Conservation (phyloP, 805 yeast genomes). For the Ogataea ganodermae region DNA sequence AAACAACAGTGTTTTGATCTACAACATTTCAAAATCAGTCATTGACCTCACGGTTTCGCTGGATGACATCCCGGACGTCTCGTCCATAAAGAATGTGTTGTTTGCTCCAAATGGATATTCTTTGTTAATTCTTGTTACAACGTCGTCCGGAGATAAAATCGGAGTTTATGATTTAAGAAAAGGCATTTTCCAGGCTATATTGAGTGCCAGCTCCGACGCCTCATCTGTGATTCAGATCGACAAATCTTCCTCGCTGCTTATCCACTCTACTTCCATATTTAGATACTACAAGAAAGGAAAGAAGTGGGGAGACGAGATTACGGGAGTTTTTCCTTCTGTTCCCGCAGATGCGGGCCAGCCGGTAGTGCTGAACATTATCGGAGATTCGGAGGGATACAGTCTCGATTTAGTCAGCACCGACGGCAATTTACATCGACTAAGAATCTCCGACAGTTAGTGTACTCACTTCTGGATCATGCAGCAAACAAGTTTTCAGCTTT, state of each 20-base stretch:
- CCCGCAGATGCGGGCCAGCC: not conserved
- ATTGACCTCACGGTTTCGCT: constrained; percentile 37
- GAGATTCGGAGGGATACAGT: constrained; percentile 6
- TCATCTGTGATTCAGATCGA: constrained; percentile 17
- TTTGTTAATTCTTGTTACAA: constrained; percentile 33
- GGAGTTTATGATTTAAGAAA: constrained; percentile 31
- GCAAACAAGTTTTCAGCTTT: not conserved
- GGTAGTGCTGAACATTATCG: not conserved
- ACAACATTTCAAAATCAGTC: constrained; percentile 41
- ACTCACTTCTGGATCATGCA: not conserved
- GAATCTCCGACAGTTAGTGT: not conserved
- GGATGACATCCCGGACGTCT: constrained; percentile 6
- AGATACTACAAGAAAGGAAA: constrained; percentile 27
- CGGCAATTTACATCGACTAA: not conserved
- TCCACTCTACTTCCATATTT: constrained; percentile 16
- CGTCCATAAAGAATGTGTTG: constrained; percentile 36
- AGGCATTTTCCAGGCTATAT: constrained; percentile 10
- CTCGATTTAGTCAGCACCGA: constrained; percentile 1
- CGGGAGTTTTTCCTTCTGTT: not conserved
- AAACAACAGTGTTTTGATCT: constrained; percentile 38
- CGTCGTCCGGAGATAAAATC: constrained; percentile 14
- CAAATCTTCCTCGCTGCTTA: constrained; percentile 19
- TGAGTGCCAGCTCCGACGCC: not conserved
- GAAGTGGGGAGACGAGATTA: constrained; percentile 18
- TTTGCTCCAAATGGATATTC: constrained; percentile 71